A percentile compares a stretch with the other conserved stretches of the same genome.
Conservation (phyloP, 75 land plant species). For the Pinus tabuliformis region DNA sequence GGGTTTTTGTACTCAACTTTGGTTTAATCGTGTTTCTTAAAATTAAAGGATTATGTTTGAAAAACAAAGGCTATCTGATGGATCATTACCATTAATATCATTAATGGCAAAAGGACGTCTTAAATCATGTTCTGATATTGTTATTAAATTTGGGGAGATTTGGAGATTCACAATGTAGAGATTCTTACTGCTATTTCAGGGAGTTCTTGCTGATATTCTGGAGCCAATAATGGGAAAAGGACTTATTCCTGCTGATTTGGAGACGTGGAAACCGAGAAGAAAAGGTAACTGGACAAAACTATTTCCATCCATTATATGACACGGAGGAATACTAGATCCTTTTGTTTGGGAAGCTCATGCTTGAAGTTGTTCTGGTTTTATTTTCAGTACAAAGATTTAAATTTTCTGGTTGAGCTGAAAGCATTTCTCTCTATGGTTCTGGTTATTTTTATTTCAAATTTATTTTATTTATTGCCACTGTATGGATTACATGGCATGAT, state of each 20-base stretch:
- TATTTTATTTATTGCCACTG: neutral
- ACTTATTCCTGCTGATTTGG: slow-evolving; percentile 97
- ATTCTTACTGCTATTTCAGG: slow-evolving; percentile 34
- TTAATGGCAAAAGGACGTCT: neutral
- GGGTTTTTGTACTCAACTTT: neutral
- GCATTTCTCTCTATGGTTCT: neutral
- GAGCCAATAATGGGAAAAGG: slow-evolving; percentile 99
- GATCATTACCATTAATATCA: neutral
- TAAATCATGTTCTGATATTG: neutral
- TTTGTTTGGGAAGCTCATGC: neutral
- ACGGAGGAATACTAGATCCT: neutral
- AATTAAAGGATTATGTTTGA: no score
- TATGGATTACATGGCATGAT: neutral
- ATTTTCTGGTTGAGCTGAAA: neutral
- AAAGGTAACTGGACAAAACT: slow-evolving; percentile 48
- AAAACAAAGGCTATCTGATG: neutral
- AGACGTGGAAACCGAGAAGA: slow-evolving; percentile 95
- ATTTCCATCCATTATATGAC: neutral
- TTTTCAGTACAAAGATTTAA: neutral
- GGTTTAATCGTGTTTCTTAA: no score
- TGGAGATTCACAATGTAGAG: no score
- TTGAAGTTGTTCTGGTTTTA: neutral
- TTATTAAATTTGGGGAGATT: neutral
- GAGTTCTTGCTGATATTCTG: slow-evolving; percentile 96
- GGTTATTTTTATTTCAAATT: neutral